Conservation (phyloP, 352 stramenopile species). For the Poterioochromonas sp. region DNA sequence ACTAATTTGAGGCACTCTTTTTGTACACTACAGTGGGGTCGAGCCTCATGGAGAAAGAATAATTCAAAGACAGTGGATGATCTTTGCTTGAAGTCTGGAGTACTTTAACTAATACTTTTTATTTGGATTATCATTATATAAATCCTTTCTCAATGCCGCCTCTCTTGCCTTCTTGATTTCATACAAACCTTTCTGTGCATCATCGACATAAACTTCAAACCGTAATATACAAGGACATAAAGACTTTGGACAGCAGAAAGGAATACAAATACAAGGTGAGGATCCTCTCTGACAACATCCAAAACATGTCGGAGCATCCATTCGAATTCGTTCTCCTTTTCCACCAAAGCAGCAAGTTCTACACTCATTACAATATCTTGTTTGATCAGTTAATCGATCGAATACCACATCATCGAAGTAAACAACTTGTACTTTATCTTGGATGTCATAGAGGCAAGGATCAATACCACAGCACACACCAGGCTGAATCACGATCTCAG, state of each 20-base stretch:
- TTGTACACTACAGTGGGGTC: too few relatives aligned
- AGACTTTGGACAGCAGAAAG: slow-evolving; percentile 16
- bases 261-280: slow-evolving; percentile 21
- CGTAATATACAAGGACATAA: slow-evolving; percentile 34
- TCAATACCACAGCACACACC: slow-evolving; percentile 36
- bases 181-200: slow-evolving; percentile 31
- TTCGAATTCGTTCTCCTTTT: slow-evolving; percentile 33
- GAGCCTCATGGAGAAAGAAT: too few relatives aligned
- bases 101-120: too few relatives aligned
- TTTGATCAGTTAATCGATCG: slow-evolving; percentile 29
- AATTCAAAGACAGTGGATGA: too few relatives aligned
- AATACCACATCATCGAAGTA: slow-evolving; percentile 33
- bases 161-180: slow-evolving; percentile 34
- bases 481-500: slow-evolving; percentile 24
- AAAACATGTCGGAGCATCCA: slow-evolving; percentile 27
- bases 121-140: too few relatives aligned
- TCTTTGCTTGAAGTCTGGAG: too few relatives aligned
- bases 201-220: slow-evolving; percentile 34
- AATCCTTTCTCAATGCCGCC: background rate
- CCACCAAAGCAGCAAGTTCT: slow-evolving; percentile 31
- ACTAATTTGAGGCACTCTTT: too few relatives aligned
- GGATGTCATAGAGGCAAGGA: slow-evolving; percentile 30
- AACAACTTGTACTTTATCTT: slow-evolving; percentile 32
- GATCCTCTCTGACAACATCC: slow-evolving; percentile 19
- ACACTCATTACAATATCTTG: slow-evolving; percentile 32